phyloP scores from a whole-genome alignment of 257 asterid genomes.

The Forsythia viridissima region DNA sequence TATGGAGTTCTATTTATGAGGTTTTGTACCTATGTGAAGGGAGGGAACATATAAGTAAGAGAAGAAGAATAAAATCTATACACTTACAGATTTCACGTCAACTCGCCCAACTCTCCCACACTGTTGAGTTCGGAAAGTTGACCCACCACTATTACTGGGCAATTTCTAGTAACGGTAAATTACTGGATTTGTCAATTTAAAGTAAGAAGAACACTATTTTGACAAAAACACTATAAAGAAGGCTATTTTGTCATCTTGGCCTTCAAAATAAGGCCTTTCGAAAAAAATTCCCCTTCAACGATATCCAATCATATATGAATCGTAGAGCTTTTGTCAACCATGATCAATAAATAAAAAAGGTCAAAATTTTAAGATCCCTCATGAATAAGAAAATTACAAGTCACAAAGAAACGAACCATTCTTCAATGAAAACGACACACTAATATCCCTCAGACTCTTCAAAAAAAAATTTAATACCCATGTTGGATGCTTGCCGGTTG shows the following conservation, averaged over 20 bases:
- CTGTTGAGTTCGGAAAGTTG: not conserved
- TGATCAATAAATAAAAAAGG: not conserved
- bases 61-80: not conserved
- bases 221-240: not conserved
- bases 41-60: not conserved
- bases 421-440: slow-evolving; percentile 1
- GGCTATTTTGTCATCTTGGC: not conserved
- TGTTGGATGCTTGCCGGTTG: not conserved
- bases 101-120: not conserved
- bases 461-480: not conserved
- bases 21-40: not conserved
- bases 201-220: not conserved
- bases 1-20: not conserved
- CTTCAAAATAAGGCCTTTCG: slow-evolving; percentile 5
- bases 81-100: not conserved
- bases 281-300: not conserved
- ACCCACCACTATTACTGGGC: not conserved
- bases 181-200: not conserved
- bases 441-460: not conserved
- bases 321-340: slow-evolving; percentile 15
- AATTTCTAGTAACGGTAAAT: not conserved
- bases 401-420: not conserved
- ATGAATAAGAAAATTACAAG: not conserved
- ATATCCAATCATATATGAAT: slow-evolving; percentile 9
- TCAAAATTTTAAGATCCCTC: not conserved